Percentiles rank a stretch among this genome's conserved stretches.
Conservation (phyloP, 2,329 filamentous ascomycete species). For the Xylaria sp. region DNA sequence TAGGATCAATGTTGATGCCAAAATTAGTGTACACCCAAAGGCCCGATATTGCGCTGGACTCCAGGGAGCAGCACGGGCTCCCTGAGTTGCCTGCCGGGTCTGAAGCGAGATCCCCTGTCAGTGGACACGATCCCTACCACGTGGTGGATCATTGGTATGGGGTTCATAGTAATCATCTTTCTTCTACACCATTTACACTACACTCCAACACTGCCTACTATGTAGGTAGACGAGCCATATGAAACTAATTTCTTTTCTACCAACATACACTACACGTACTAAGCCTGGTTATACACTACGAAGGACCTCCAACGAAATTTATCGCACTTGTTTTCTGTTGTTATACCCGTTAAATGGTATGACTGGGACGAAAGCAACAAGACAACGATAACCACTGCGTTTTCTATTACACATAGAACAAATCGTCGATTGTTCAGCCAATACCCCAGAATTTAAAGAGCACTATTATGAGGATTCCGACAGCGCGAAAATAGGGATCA, state of each 20-base stretch:
- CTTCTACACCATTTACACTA: conserved; percentile 20
- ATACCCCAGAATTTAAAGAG: too few relatives aligned
- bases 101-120: conserved; percentile 21
- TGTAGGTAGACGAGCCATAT: background rate
- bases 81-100: conserved; percentile 32
- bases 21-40: conserved; percentile 27
- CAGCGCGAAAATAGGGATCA: too few relatives aligned
- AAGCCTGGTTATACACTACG: background rate
- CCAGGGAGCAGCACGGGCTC: conserved; percentile 5
- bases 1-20: conserved; percentile 3
- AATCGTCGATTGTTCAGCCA: too few relatives aligned
- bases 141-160: conserved; percentile 31
- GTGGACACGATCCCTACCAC: conserved; percentile 25
- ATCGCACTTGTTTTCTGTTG: too few relatives aligned
- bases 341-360: too few relatives aligned
- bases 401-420: too few relatives aligned
- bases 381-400: too few relatives aligned
- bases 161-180: conserved; percentile 37
- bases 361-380: too few relatives aligned
- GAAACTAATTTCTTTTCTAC: conserved; percentile 6
- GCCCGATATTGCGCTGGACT: conserved; percentile 26
- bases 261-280: background rate
- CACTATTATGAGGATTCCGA: too few relatives aligned
- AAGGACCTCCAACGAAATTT: background rate
- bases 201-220: background rate